These are phyloP conservation scores for Chamaenerion angustifolium DNA, from an alignment of 345 rosid species.

Conservation along the genomic window DNA sequence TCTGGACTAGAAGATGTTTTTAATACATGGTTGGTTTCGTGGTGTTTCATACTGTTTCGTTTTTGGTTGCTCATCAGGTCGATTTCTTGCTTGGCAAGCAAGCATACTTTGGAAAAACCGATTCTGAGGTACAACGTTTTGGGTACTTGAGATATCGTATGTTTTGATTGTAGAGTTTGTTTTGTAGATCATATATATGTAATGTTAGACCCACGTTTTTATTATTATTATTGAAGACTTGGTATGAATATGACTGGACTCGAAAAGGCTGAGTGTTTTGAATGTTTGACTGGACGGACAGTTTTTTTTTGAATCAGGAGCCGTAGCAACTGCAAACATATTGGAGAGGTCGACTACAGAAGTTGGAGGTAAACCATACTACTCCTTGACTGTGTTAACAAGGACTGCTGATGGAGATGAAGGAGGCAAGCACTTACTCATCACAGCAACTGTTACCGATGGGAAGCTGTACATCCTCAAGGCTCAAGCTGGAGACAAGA, in stretches of 20 bases:
- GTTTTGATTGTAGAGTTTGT: too few species aligned
- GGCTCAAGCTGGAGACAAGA: slow-evolving; percentile 97
- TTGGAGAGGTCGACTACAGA: slow-evolving; percentile 37
- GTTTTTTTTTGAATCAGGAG: slow-evolving; percentile 49
- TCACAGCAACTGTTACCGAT: slow-evolving; percentile 52
- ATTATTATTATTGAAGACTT: too few species aligned
- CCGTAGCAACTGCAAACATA: slow-evolving; percentile 78
- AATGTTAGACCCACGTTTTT: too few species aligned
- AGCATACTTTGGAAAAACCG: slow-evolving; percentile 48
- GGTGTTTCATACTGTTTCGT: neutral
- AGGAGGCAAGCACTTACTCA: slow-evolving; percentile 83
- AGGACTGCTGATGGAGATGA: slow-evolving; percentile 98
- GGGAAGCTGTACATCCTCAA: slow-evolving; percentile 86
- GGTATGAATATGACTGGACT: too few species aligned
- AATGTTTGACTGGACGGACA: too few species aligned
- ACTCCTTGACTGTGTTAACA: slow-evolving; percentile 56
- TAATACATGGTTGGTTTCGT: too few species aligned
- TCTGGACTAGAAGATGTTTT: too few species aligned
- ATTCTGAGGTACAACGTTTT: slow-evolving; percentile 62
- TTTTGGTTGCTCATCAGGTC: slow-evolving; percentile 31
- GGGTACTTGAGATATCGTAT: too few species aligned
- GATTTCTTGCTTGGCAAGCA: slow-evolving; percentile 76
- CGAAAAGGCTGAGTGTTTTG: too few species aligned
- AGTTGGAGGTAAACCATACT: slow-evolving; percentile 41
- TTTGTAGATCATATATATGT: too few species aligned